Conservation (phyloP, 305 asterid genomes). For the Fraxinus latifolia region DNA sequence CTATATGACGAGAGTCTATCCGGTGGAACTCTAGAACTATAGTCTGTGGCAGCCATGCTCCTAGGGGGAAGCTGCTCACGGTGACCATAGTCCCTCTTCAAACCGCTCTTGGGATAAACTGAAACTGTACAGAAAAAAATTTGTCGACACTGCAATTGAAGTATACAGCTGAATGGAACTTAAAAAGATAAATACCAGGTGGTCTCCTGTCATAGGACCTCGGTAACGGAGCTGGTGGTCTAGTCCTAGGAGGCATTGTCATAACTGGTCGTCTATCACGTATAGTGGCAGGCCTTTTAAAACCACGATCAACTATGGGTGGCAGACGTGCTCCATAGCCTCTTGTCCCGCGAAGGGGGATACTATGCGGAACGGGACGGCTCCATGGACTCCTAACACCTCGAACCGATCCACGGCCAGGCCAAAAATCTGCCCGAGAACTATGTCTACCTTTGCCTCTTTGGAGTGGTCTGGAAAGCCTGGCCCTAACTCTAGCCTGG, state of each 20-base stretch:
- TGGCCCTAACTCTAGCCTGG: constrained; percentile 97
- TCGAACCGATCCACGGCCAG: constrained; percentile 53
- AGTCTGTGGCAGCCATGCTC: constrained; percentile 68
- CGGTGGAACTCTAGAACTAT: constrained; percentile 55
- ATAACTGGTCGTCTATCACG: constrained; percentile 73
- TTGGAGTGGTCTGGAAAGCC: constrained; percentile 95
- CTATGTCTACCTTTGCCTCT: constrained; percentile 88
- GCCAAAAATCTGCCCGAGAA: constrained; percentile 62
- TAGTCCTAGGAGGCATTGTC: constrained; percentile 66
- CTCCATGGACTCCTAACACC: constrained; percentile 70
- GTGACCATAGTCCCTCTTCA: constrained; percentile 72
- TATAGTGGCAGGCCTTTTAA: constrained; percentile 51
- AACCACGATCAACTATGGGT: constrained; percentile 61
- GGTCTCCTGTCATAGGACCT: constrained; percentile 92
- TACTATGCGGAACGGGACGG: constrained; percentile 50
- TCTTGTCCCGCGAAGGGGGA: constrained; percentile 57
- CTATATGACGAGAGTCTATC: constrained; percentile 67
- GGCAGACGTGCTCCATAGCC: constrained; percentile 55
- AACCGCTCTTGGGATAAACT: constrained; percentile 62
- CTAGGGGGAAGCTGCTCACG: constrained; percentile 71
- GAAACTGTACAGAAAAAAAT: constrained; percentile 44
- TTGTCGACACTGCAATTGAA: constrained; percentile 2
- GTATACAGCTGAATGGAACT: background rate
- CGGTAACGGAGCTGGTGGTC: constrained; percentile 64
- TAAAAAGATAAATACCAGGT: constrained; percentile 55